These are phyloP conservation scores for Paulownia fortunei DNA, from an alignment of 257 asterid species.

Conservation along the genomic window DNA sequence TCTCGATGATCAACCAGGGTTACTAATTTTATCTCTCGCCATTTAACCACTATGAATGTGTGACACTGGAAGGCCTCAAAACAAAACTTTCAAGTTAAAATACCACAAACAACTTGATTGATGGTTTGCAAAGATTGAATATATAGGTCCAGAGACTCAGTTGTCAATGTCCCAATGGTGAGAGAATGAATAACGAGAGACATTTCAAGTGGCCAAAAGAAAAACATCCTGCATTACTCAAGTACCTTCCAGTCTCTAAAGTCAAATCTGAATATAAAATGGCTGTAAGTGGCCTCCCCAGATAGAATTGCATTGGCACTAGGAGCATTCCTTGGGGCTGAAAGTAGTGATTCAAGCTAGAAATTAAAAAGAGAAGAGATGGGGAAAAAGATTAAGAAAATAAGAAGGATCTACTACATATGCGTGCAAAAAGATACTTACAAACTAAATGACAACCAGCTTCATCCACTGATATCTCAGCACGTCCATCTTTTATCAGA, in stretches of 20 bases:
- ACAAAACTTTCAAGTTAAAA: too few relatives aligned
- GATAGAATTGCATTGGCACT: conserved; percentile 67
- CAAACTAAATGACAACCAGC: conserved; percentile 73
- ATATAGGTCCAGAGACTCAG: not conserved
- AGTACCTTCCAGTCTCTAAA: conserved; percentile 91
- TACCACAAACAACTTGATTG: too few relatives aligned
- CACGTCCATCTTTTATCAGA: conserved; percentile 91
- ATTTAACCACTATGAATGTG: too few relatives aligned
- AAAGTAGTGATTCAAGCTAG: conserved; percentile 26
- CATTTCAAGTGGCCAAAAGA: too few relatives aligned
- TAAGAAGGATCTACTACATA: not conserved
- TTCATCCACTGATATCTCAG: conserved; percentile 65
- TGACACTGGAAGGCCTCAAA: too few relatives aligned
- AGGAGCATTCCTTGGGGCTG: conserved; percentile 95
- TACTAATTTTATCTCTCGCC: too few relatives aligned
- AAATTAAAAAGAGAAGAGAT: not conserved
- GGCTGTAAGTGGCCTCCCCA: conserved; percentile 71
- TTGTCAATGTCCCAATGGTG: too few relatives aligned
- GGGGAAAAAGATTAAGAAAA: not conserved
- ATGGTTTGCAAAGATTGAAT: conserved; percentile 1
- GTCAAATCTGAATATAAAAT: conserved; percentile 86
- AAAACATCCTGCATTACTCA: not conserved
- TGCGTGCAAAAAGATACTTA: conserved; percentile 43
- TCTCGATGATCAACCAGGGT: too few relatives aligned
- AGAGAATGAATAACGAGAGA: too few relatives aligned